A percentile compares a stretch with the other conserved stretches of the same genome.
Conservation (phyloP, 106 monocot species). For the Dendrobium huoshanense region DNA sequence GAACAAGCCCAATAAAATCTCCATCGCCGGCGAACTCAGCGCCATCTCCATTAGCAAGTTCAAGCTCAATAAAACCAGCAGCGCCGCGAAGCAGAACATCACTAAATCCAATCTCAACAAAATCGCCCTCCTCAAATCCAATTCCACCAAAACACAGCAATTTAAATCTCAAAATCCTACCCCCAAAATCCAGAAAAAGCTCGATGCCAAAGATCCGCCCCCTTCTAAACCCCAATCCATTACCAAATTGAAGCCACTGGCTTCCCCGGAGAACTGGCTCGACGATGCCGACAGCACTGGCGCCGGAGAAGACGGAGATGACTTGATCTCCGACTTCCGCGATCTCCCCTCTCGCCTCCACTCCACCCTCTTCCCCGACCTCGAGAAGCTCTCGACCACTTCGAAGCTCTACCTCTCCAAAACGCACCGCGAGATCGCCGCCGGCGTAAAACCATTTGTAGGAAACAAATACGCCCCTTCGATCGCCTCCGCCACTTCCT, state of each 20-base stretch:
- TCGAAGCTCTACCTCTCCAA: constrained; percentile 64
- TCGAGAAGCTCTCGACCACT: constrained; percentile 60
- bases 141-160: constrained; percentile 30
- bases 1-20: constrained; percentile 25
- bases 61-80: constrained; percentile 18
- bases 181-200: neutral
- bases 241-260: constrained; percentile 1
- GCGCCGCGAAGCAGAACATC: too few relatives aligned
- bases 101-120: constrained; percentile 32
- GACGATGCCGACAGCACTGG: neutral
- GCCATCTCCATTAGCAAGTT: constrained; percentile 7
- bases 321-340: constrained; percentile 72
- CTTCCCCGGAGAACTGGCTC: neutral
- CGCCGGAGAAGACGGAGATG: constrained; percentile 13
- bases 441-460: constrained; percentile 48
- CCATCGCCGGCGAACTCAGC: constrained; percentile 3
- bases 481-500: constrained; percentile 39
- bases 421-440: constrained; percentile 50
- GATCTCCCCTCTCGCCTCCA: constrained; percentile 67
- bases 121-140: constrained; percentile 18
- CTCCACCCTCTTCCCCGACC: constrained; percentile 51
- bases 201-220: neutral
- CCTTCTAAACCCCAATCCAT: constrained; percentile 4
- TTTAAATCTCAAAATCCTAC: neutral
- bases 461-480: constrained; percentile 55